Percentiles rank a stretch among this genome's conserved stretches.
phyloP scores from a whole-genome alignment of 2,329 filamentous ascomycete species.

The Karstenula rhodostoma region DNA sequence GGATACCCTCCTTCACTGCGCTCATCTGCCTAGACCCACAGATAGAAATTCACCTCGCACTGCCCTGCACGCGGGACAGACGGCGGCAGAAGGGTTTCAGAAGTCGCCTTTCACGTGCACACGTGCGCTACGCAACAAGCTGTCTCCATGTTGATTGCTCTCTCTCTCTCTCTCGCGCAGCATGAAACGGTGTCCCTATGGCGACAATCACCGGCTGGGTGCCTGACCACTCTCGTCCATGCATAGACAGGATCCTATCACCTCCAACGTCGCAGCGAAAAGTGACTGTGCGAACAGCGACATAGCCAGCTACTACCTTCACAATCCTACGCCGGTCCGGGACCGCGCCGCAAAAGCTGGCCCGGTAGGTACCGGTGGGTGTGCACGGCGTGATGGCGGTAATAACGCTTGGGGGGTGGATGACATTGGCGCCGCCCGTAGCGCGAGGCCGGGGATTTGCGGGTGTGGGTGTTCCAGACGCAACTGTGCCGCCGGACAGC shows the following conservation, averaged over 20 bases:
- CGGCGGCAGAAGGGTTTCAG: neutral
- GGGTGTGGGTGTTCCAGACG: neutral
- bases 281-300: neutral
- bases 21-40: neutral
- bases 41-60: neutral
- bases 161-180: neutral
- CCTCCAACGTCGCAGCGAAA: neutral
- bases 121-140: neutral
- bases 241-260: neutral
- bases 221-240: neutral
- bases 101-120: neutral
- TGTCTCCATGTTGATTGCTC: neutral
- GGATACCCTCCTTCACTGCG: neutral
- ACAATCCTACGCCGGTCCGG: neutral
- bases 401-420: too few species aligned
- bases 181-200: neutral
- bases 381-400: too few species aligned
- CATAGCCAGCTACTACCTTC: neutral
- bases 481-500: neutral
- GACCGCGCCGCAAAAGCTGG: neutral
- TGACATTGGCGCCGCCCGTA: neutral
- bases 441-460: neutral
- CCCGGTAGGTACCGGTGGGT: neutral
- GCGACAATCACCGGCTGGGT: neutral
- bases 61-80: neutral